A percentile compares a stretch with the other conserved stretches of the same genome.
Evolutionary conservation across 257 asterid genomes (phyloP).

Genomic region (Solanum ossicruentum): DNA sequence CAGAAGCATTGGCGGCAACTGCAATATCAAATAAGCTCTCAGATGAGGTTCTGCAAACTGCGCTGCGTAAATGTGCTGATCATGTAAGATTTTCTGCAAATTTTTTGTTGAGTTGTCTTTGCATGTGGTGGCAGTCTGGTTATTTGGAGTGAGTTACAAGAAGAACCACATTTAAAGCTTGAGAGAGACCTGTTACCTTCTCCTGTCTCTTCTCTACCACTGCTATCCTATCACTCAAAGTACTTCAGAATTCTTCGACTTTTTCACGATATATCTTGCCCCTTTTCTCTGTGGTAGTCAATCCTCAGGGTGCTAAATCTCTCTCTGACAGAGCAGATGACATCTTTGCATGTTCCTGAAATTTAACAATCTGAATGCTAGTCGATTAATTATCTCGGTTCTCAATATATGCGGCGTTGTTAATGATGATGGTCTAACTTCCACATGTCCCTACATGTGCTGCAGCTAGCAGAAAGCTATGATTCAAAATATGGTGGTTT

Average conservation of each 20-base stretch:
- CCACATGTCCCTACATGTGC: background rate
- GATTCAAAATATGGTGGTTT: constrained; percentile 82
- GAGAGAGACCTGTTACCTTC: background rate
- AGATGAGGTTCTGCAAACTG: constrained; percentile 46
- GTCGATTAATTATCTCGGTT: background rate
- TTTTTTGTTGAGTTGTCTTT: background rate
- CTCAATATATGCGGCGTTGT: background rate
- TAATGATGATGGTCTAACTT: background rate
- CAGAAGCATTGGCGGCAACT: constrained; percentile 60
- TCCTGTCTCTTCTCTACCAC: background rate
- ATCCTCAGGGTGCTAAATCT: background rate
- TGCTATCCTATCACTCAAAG: background rate
- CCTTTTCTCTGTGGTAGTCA: background rate
- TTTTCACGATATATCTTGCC: background rate
- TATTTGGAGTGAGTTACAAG: background rate
- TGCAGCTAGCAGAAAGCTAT: constrained; percentile 59
- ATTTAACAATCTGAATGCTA: background rate
- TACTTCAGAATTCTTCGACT: background rate
- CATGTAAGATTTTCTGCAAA: constrained; percentile 29
- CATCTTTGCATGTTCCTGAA: background rate
- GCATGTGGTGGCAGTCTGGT: background rate
- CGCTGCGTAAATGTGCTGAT: constrained; percentile 65
- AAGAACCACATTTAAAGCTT: background rate
- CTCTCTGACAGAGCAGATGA: background rate
- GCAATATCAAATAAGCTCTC: constrained; percentile 57